Base-by-base conservation (phyloP, 2,329 filamentous ascomycete species). In the Paracoccidioides lutzii region DNA sequence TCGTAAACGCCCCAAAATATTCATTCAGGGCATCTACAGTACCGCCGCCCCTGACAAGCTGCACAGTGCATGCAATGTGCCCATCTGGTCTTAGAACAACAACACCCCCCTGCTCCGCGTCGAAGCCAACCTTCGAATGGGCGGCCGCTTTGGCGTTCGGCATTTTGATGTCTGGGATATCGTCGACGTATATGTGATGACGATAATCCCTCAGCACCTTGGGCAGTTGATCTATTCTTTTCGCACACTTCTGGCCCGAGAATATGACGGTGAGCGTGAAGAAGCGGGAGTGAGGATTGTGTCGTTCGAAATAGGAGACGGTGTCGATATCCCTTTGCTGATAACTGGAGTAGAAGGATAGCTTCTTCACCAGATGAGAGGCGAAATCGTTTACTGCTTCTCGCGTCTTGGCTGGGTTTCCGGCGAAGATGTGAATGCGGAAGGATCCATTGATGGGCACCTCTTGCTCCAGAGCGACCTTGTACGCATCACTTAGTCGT, bases 381-480 rank as follows among this genome's bases (percentile, higher is more conserved):
- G 83, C 82, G 50, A 96, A 80, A 66, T 94, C 88, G 15, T 74
- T 67, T 28, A 95, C 75, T 0, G 90, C 87, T 50, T 72, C 71
- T 44, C 76, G 75, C 10, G 82, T 84, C 49, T 76, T 75, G 12
- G 73, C 66, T 7, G 82, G 82, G 44, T 78, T 76, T 56, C 90
- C 90, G n/a, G 81, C 89, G 68, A 94, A 95, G 59, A 95, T 71
- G 68, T 90, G 94, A 58, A 95, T 78, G 55, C 90, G 81, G 77
- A 90, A 95, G 1, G 89, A 84, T 45, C 90, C 90, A 70, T 95
- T 95, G 57, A 90, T 76, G 0, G 90, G 90, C 37, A 95, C 80
- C 66, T 94, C 87, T 70, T 95, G 90, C 72, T 95, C 90, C 8
- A 95, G 78, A 64, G 94, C 87, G 1, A 95, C 89, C 4, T 88